phyloP scores from a whole-genome alignment of 257 asterid species.

The Orobanche coerulescens region DNA sequence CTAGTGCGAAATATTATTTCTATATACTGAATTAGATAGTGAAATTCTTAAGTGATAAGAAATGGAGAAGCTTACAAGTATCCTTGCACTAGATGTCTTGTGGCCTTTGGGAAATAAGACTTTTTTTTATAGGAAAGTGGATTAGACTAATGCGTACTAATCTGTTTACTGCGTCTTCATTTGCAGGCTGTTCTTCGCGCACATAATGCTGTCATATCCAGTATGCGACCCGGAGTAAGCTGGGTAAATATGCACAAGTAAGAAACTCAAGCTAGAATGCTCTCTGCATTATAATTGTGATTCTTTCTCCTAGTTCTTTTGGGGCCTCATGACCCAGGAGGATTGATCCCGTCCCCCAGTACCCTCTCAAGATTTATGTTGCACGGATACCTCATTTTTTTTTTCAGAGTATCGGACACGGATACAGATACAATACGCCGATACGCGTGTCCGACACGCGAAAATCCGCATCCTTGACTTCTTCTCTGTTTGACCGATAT shows the following conservation, averaged over 20 bases:
- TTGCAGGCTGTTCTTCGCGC: conserved; percentile 94
- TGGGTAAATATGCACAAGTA: conserved; percentile 98
- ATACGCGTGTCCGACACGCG: too few relatives aligned
- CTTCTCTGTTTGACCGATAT: too few relatives aligned
- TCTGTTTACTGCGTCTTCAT: conserved; percentile 19
- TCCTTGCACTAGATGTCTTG: conserved; percentile 12
- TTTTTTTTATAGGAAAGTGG: conserved; percentile 14
- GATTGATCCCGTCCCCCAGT: too few relatives aligned
- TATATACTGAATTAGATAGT: background rate
- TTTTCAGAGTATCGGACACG: too few relatives aligned
- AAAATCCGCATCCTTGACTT: too few relatives aligned
- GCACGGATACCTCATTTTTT: too few relatives aligned
- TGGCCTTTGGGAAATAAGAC: conserved; percentile 5
- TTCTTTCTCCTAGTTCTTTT: too few relatives aligned
- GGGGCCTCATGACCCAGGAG: too few relatives aligned
- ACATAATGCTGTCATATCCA: conserved; percentile 89
- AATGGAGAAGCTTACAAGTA: conserved; percentile 5
- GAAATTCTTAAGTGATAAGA: conserved; percentile 5
- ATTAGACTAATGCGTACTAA: background rate
- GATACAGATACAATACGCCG: too few relatives aligned
- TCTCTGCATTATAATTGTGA: conserved; percentile 9
- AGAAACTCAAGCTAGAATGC: conserved; percentile 24
- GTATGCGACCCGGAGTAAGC: conserved; percentile 78
- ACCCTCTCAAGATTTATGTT: too few relatives aligned
- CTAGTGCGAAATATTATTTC: background rate